A percentile compares a stretch with the other conserved stretches of the same genome.
Evolutionary conservation across 148 eudicot species (phyloP).

Genomic region (Silene latifolia): DNA sequence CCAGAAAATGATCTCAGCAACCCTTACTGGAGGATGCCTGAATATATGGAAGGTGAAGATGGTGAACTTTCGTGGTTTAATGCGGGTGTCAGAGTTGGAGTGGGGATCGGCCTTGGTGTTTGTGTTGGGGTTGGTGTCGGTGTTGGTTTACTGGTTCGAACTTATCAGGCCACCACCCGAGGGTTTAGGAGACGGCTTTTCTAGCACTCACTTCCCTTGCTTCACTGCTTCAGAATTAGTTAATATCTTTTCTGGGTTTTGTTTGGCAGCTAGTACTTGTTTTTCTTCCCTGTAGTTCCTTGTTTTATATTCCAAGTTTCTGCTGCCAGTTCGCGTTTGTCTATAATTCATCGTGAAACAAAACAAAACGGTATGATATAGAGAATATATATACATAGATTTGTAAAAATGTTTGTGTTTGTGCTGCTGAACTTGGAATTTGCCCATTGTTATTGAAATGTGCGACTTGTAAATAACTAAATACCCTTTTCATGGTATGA

Average conservation of each 20-base stretch:
- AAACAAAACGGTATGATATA: neutral
- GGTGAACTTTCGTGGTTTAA: conserved; percentile 74
- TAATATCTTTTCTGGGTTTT: neutral
- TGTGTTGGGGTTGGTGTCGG: conserved; percentile 75
- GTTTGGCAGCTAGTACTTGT: neutral
- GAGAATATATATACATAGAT: neutral
- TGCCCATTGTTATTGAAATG: neutral
- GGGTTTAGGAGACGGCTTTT: conserved; percentile 43
- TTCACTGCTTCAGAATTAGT: neutral
- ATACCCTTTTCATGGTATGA: neutral
- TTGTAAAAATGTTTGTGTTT: neutral
- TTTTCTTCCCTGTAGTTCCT: neutral
- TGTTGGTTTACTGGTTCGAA: conserved; percentile 61
- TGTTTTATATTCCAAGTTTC: neutral
- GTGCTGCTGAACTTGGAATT: neutral
- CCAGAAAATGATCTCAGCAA: conserved; percentile 36
- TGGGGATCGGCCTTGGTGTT: conserved; percentile 76
- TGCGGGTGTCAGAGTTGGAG: conserved; percentile 78
- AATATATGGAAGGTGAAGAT: conserved; percentile 60
- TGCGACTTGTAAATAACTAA: conserved; percentile 1
- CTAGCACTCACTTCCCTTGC: neutral
- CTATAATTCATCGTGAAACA: neutral
- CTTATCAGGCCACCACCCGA: conserved; percentile 57
- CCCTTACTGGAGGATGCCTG: conserved; percentile 32
- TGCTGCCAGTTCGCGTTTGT: neutral